phyloP scores from a whole-genome alignment of 2,329 filamentous ascomycete species.

The Colletotrichum lini region DNA sequence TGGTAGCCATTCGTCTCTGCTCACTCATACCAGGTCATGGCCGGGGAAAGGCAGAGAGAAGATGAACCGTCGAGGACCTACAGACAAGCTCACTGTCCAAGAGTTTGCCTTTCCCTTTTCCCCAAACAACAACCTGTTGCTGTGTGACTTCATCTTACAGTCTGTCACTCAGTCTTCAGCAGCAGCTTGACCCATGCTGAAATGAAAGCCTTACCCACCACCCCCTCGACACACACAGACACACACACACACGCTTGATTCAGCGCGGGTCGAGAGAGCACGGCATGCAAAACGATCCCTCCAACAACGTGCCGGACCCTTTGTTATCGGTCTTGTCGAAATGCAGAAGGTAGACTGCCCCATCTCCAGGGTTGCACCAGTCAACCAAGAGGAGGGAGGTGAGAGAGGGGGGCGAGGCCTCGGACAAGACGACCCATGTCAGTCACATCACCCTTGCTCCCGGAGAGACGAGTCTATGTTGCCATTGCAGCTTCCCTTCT shows the following conservation, averaged over 20 bases:
- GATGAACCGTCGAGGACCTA: neutral
- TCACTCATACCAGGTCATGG: conserved; percentile 8
- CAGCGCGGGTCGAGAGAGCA: conserved; percentile 11
- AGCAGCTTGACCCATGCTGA: conserved; percentile 1
- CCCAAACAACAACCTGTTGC: no score
- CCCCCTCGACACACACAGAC: neutral
- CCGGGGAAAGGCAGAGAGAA: conserved; percentile 11
- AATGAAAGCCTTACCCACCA: neutral
- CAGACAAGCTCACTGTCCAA: neutral
- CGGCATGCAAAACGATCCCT: conserved; percentile 18
- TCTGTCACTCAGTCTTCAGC: neutral
- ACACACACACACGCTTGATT: no score
- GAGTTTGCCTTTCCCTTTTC: neutral
- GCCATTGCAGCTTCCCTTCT: conserved; percentile 12
- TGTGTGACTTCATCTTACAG: conserved; percentile 1
- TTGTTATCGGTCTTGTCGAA: conserved; percentile 41
- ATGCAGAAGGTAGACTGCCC: conserved; percentile 36
- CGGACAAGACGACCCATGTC: conserved; percentile 32
- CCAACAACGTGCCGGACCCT: conserved; percentile 21
- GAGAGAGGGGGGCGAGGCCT: conserved; percentile 12
- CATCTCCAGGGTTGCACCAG: conserved; percentile 26
- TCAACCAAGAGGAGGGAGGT: conserved; percentile 4
- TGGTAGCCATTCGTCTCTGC: conserved; percentile 2
- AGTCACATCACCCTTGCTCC: conserved; percentile 25
- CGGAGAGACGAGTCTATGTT: conserved; percentile 6